Conservation (phyloP, 2,329 filamentous ascomycete genomes). For the Xylaria sp. region DNA sequence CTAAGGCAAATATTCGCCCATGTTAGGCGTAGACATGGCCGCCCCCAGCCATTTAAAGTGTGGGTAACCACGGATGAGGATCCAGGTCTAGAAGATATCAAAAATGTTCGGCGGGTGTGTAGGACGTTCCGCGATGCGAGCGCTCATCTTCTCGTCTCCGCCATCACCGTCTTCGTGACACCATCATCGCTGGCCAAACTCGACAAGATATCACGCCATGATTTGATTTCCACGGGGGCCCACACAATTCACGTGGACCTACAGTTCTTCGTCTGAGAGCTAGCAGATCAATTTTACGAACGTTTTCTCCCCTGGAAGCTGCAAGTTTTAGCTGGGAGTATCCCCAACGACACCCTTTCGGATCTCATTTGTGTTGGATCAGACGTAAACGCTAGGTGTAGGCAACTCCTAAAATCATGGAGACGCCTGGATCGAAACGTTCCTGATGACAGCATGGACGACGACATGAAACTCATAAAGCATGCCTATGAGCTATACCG, state of each 20-base stretch:
- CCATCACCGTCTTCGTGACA: constrained; percentile 12
- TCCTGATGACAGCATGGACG: neutral
- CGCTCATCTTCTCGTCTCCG: constrained; percentile 21
- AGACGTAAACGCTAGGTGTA: neutral
- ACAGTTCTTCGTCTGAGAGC: neutral
- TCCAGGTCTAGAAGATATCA: constrained; percentile 1
- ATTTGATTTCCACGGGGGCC: constrained; percentile 16
- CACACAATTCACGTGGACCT: constrained; percentile 4
- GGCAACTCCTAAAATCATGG: neutral
- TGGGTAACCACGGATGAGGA: neutral
- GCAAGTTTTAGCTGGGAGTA: neutral
- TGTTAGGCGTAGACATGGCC: neutral
- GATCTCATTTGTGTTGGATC: neutral
- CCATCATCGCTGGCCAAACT: constrained; percentile 17
- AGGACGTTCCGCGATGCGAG: constrained; percentile 20
- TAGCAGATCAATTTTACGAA: neutral
- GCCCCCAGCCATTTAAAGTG: neutral
- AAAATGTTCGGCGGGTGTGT: constrained; percentile 23
- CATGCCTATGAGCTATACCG: neutral
- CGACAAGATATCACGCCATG: constrained; percentile 23
- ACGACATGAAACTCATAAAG: neutral
- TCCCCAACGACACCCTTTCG: too few species aligned
- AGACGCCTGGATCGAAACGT: neutral
- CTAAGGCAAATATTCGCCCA: constrained; percentile 8
- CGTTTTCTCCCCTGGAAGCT: neutral